phyloP scores from a whole-genome alignment of 2,329 filamentous ascomycete genomes.

The Myriangium duriaei region DNA sequence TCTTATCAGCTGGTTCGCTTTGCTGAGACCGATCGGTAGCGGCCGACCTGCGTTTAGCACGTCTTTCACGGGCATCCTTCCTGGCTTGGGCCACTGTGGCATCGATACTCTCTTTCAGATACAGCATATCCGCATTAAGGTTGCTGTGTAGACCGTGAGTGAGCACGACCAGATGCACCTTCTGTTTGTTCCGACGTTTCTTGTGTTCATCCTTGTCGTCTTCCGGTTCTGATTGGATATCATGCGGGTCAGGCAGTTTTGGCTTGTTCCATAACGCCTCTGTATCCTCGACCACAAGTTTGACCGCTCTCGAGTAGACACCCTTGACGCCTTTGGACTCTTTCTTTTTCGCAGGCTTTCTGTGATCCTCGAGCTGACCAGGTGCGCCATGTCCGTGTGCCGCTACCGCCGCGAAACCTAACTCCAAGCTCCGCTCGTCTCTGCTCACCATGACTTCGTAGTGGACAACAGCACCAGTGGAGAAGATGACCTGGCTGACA shows the following conservation, averaged over 20 bases:
- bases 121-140: constrained; percentile 90
- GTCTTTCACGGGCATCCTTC: constrained; percentile 52
- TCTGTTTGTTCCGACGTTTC: constrained; percentile 50
- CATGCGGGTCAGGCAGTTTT: constrained; percentile 52
- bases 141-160: constrained; percentile 96
- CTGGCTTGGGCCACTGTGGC: constrained; percentile 63
- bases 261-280: constrained; percentile 88
- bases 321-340: constrained; percentile 56
- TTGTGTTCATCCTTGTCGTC: constrained; percentile 12
- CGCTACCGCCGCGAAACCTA: constrained; percentile 48
- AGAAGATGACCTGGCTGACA: constrained; percentile 87
- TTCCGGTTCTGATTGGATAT: constrained; percentile 18
- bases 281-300: constrained; percentile 74
- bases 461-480: constrained; percentile 70
- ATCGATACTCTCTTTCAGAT: constrained; percentile 94
- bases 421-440: constrained; percentile 68
- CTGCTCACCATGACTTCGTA: constrained; percentile 80
- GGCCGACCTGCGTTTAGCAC: constrained; percentile 21
- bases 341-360: constrained; percentile 50
- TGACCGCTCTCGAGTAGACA: constrained; percentile 72
- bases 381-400: constrained; percentile 42
- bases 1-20: constrained; percentile 18
- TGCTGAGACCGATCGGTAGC: constrained; percentile 10
- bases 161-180: constrained; percentile 78
- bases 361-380: constrained; percentile 65